These are phyloP conservation scores for Diaporthe caulivora DNA, from an alignment of 2,329 filamentous ascomycete species.

Conservation along the genomic window DNA sequence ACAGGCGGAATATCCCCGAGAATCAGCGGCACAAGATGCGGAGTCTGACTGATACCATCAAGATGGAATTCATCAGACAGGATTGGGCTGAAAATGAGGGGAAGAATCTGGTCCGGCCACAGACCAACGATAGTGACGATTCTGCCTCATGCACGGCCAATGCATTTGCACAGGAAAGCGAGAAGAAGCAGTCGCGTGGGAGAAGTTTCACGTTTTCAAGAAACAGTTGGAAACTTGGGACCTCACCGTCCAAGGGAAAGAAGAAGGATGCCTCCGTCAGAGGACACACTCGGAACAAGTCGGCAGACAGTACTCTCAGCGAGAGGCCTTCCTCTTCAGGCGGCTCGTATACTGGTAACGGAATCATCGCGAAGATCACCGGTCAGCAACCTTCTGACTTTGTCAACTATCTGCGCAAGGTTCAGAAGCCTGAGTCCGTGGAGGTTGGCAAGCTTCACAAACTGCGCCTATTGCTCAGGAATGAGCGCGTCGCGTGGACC, in stretches of 20 bases:
- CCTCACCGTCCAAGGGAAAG: constrained; percentile 79
- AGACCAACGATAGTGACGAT: constrained; percentile 58
- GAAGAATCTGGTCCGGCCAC: constrained; percentile 57
- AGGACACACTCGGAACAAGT: constrained; percentile 78
- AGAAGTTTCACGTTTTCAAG: constrained; percentile 84
- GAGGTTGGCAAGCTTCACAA: constrained; percentile 98
- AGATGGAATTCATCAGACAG: constrained; percentile 94
- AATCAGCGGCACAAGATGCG: constrained; percentile 97
- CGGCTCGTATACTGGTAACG: constrained; percentile 67
- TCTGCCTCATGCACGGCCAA: constrained; percentile 46
- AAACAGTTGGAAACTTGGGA: constrained; percentile 68
- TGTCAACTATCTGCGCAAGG: constrained; percentile 85
- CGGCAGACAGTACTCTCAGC: constrained; percentile 75
- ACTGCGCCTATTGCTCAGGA: constrained; percentile 86
- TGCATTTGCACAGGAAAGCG: constrained; percentile 53
- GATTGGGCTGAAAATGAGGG: constrained; percentile 80
- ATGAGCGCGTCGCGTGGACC: constrained; percentile 96
- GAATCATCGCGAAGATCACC: constrained; percentile 76
- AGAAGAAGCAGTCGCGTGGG: constrained; percentile 72
- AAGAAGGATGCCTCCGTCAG: constrained; percentile 74
- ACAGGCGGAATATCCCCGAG: constrained; percentile 92
- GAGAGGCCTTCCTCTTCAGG: constrained; percentile 67
- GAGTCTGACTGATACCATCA: constrained; percentile 87
- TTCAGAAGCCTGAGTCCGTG: constrained; percentile 83
- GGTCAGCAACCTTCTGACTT: constrained; percentile 85